Evolutionary conservation across 768 basidiomycete species (phyloP), one percentile per base, ranked within the genome.

Genomic region (Thelephora aurantiotincta): DNA sequence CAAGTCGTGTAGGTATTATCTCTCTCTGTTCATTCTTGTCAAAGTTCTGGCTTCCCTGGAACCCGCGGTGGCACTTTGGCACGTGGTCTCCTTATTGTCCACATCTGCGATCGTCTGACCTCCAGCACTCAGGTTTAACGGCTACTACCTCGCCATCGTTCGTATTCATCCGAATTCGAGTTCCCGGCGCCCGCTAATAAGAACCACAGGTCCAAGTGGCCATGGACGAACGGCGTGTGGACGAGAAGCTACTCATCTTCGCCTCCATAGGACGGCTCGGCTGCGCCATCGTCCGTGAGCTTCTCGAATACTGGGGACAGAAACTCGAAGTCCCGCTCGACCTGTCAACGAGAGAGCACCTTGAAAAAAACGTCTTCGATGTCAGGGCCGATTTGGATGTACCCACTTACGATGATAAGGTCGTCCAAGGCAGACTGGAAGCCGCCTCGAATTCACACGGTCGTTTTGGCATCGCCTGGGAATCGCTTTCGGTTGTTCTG

Each of bases 311-410:
- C 52, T 57, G 57, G 41, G 67, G 64, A 50, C 55, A 52, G 43
- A 67, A 55, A 38, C 56, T 80, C 41, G 55, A 69, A 22, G 52
- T 61, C 13, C 80, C 77, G 1, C 70, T 86, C 48, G 75, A 78
- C 52, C 60, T 59, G 33, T 68, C 73, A 26, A 78, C 84, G 55
- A 78, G 75, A 52, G 70, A 66, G 49, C 71, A 73, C 58, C 85
- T 80, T 57, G 68, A 78, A 2, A 60, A 71, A 11, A 78, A 80
- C 52, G 74, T 75, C 47, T 86, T 85, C 60, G 65, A 67, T 26
- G 78, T 80, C 9, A 72, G 80, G 59, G 76, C 74, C 18, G 73
- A 85, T 5, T 70, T 89, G 33, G 85, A 89, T 58, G 68, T 87
- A 1, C 82, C 84, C 1, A 85, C 85, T 0, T 87, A 76, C 49